Conservation (phyloP, 495 filamentous ascomycete genomes). For the Pseudotulostoma volvatum region DNA sequence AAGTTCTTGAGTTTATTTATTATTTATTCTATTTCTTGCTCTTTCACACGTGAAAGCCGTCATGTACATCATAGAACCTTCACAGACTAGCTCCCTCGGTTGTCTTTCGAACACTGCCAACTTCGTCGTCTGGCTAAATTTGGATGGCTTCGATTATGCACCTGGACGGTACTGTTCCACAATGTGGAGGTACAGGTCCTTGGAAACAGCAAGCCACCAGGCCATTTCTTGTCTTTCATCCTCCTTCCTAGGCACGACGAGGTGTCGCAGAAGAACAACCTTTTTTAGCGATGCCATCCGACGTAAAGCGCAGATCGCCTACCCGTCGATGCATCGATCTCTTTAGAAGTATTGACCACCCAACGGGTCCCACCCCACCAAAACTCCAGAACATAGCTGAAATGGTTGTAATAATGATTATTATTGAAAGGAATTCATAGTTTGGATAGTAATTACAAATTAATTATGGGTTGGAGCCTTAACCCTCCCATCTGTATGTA, state of each 20-base stretch:
- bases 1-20: no score
- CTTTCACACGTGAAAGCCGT: conserved; percentile 55
- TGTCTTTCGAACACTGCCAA: conserved; percentile 41
- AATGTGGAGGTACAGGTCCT: conserved; percentile 52
- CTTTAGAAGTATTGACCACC: no score
- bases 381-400: no score
- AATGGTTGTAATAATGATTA: no score
- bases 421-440: no score
- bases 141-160: conserved; percentile 64
- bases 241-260: conserved; percentile 63
- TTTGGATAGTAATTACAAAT: no score
- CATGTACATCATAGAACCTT: conserved; percentile 56
- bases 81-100: conserved; percentile 54
- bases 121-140: conserved; percentile 43
- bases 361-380: no score
- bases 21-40: no score
- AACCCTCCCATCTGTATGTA: no score
- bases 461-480: no score
- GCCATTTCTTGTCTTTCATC: conserved; percentile 52
- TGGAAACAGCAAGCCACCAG: conserved; percentile 50
- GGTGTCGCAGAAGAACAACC: conserved; percentile 55
- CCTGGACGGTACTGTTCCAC: conserved; percentile 68
- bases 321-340: conserved; percentile 66
- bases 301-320: conserved; percentile 58
- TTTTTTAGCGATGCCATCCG: conserved; percentile 57